phyloP scores from a whole-genome alignment of 371 early-diverging fungal genomes.

The Rhizopus arrhizus region DNA sequence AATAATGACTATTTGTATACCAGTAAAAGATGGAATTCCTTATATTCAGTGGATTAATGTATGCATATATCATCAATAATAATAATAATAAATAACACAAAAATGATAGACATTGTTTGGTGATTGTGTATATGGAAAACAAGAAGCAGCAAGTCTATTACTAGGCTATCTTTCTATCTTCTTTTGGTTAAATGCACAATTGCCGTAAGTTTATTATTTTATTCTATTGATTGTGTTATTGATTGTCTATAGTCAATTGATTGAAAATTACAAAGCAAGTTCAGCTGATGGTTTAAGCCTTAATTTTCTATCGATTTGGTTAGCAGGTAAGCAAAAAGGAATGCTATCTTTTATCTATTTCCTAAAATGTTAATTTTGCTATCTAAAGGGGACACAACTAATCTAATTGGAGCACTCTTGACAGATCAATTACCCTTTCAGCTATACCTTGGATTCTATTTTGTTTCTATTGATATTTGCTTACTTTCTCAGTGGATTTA shows the following conservation, averaged over 20 bases:
- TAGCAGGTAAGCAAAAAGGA: conserved; percentile 49
- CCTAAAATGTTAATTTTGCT: not conserved
- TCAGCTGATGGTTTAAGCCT: conserved; percentile 58
- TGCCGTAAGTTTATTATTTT: conserved; percentile 60
- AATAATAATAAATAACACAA: not conserved
- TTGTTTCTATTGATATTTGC: conserved; percentile 47
- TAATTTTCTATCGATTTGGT: conserved; percentile 67
- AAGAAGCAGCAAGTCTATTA: conserved; percentile 35
- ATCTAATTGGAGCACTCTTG: conserved; percentile 69
- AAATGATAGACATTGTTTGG: conserved; percentile 36
- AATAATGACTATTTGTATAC: conserved; percentile 32
- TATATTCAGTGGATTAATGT: conserved; percentile 43
- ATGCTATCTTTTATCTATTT: not conserved
- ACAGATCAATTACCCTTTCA: conserved; percentile 79
- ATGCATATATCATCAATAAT: conserved; percentile 1
- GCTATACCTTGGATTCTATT: conserved; percentile 53
- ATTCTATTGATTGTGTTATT: not conserved
- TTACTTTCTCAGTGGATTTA: conserved; percentile 44
- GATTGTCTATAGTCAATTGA: conserved; percentile 47
- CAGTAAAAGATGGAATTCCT: conserved; percentile 32
- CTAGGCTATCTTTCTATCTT: conserved; percentile 66
- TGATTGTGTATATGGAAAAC: conserved; percentile 54
- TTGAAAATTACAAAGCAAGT: conserved; percentile 57
- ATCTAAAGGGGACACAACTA: conserved; percentile 65
- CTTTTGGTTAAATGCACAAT: conserved; percentile 75